phyloP scores from a whole-genome alignment of 768 basidiomycete species.

The Clathrus columnatus region DNA sequence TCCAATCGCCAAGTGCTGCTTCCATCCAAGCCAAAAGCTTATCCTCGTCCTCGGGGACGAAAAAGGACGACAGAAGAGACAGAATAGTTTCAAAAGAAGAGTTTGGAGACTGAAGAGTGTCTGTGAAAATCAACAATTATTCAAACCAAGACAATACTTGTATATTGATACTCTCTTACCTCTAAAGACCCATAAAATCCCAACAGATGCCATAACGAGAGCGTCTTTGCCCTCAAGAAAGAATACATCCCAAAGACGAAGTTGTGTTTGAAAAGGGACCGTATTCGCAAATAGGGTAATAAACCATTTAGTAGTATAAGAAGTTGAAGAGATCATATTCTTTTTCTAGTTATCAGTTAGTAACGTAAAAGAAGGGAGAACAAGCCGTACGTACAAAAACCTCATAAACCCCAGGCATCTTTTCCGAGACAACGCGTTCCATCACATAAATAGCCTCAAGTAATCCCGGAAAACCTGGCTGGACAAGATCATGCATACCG shows the following conservation, averaged over 20 bases:
- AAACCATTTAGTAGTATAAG: conserved; percentile 99
- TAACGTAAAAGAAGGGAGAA: not conserved
- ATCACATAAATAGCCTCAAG: conserved; percentile 95
- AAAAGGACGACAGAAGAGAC: conserved; percentile 87
- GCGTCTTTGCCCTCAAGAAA: conserved; percentile 85
- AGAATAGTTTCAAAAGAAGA: conserved; percentile 89
- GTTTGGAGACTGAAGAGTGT: conserved; percentile 68
- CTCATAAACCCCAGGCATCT: conserved; percentile 84
- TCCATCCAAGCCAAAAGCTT: conserved; percentile 74
- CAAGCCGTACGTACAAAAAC: conserved; percentile 47
- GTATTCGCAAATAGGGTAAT: conserved; percentile 96
- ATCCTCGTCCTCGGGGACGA: conserved; percentile 88
- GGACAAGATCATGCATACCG: conserved; percentile 80
- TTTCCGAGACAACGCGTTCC: conserved; percentile 75
- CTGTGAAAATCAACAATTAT: conserved; percentile 29
- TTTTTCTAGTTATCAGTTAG: conserved; percentile 40
- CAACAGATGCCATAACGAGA: conserved; percentile 76
- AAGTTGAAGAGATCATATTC: conserved; percentile 86
- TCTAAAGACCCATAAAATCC: conserved; percentile 86
- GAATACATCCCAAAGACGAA: conserved; percentile 92
- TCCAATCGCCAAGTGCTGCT: conserved; percentile 48
- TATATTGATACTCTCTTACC: conserved; percentile 37
- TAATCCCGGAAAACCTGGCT: conserved; percentile 91
- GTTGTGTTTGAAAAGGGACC: conserved; percentile 89
- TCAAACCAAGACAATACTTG: not conserved